Percentiles rank a stretch among this genome's conserved stretches.
phyloP scores from a whole-genome alignment of 2,329 filamentous ascomycete species.

The Onygenales sp. region DNA sequence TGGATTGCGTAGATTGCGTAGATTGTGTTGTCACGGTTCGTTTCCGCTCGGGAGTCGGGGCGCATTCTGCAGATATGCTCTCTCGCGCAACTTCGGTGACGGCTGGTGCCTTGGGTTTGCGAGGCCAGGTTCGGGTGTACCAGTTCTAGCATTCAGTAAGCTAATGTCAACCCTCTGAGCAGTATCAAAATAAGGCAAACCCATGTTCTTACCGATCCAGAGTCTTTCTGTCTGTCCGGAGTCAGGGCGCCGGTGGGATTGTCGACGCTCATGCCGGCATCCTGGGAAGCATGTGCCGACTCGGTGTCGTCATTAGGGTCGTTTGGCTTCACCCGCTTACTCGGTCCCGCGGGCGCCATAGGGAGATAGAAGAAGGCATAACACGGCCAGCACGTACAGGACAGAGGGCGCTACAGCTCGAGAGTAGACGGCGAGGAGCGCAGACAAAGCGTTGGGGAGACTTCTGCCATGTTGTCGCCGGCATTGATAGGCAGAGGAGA shows the following conservation, averaged over 20 bases:
- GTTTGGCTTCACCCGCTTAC: slow-evolving; percentile 36
- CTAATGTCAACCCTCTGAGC: neutral
- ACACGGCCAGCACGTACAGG: slow-evolving; percentile 13
- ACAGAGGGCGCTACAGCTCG: neutral
- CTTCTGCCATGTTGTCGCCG: neutral
- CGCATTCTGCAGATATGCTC: slow-evolving; percentile 37
- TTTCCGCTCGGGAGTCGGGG: slow-evolving; percentile 25
- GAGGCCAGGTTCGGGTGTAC: slow-evolving; percentile 38
- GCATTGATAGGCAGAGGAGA: neutral
- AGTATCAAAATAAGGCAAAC: neutral
- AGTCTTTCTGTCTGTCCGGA: slow-evolving; percentile 14
- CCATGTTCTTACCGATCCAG: slow-evolving; percentile 20
- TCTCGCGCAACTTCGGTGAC: slow-evolving; percentile 42
- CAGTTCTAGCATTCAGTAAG: slow-evolving; percentile 23
- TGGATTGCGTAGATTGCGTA: slow-evolving; percentile 16
- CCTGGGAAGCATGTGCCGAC: slow-evolving; percentile 5
- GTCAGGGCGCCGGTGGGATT: slow-evolving; percentile 8
- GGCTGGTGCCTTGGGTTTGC: slow-evolving; percentile 36
- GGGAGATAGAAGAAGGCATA: slow-evolving; percentile 23
- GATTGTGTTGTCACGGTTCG: neutral
- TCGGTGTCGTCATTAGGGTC: slow-evolving; percentile 22
- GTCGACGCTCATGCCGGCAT: slow-evolving; percentile 12
- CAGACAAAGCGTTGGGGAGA: neutral
- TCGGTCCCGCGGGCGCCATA: slow-evolving; percentile 33
- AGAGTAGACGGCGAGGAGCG: neutral